These are phyloP conservation scores for Puccinellia tenuiflora DNA, from an alignment of 176 grass and related monocot species.

Conservation along the genomic window DNA sequence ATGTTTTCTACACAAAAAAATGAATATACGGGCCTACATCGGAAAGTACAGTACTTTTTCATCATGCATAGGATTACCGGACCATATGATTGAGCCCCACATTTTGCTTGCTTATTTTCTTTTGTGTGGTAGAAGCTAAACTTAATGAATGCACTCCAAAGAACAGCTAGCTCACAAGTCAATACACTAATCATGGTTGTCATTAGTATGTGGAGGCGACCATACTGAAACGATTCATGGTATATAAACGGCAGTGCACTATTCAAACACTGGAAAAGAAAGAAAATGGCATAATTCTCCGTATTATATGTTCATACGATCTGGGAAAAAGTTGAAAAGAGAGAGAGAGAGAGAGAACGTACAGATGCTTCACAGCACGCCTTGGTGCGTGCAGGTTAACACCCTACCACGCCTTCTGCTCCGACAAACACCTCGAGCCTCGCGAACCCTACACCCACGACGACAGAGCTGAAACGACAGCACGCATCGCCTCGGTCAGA, in stretches of 20 bases:
- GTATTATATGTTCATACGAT: not conserved
- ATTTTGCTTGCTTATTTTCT: not conserved
- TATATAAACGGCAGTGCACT: not conserved
- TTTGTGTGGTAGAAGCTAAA: conserved; percentile 19
- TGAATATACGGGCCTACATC: not conserved
- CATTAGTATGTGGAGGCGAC: not conserved
- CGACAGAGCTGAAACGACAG: not conserved
- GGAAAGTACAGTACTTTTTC: conserved; percentile 6
- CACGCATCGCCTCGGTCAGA: not conserved
- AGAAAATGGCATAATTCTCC: not conserved
- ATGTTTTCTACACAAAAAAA: no score
- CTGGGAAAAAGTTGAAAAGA: not conserved
- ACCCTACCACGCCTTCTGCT: not conserved
- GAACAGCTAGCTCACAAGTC: not conserved
- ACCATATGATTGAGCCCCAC: not conserved
- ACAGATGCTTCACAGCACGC: conserved; percentile 22
- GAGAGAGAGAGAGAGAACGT: not conserved
- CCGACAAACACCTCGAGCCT: conserved; percentile 34
- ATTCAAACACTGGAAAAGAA: not conserved
- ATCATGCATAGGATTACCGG: not conserved
- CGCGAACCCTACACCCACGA: conserved; percentile 2
- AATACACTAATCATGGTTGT: not conserved
- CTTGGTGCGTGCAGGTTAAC: not conserved
- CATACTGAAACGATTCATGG: not conserved
- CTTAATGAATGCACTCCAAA: not conserved